A percentile compares a stretch with the other conserved stretches of the same genome.
These are phyloP conservation scores for Colletotrichum lini DNA, from an alignment of 2,329 filamentous ascomycete species.

Conservation along the genomic window DNA sequence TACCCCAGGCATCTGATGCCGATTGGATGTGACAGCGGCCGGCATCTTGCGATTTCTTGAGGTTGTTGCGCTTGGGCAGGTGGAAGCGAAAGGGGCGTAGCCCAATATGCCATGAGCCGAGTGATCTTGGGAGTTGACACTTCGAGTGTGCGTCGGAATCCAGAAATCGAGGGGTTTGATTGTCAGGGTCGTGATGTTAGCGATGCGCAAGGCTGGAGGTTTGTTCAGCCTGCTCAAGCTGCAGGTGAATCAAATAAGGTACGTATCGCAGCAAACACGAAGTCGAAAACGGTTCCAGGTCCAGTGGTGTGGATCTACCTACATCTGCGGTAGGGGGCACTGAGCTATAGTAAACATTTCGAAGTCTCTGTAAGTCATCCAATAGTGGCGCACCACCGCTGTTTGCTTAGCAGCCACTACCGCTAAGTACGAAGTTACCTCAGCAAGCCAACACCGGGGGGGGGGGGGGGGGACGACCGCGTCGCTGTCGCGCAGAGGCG, in stretches of 20 bases:
- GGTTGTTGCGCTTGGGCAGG: conserved; percentile 10
- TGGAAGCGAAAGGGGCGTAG: neutral
- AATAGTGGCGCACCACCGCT: neutral
- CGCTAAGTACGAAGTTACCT: neutral
- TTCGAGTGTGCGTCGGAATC: neutral
- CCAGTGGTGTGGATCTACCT: neutral
- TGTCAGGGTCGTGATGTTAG: neutral
- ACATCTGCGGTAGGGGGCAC: neutral
- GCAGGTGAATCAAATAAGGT: neutral
- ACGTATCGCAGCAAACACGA: conserved; percentile 15
- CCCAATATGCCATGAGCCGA: conserved; percentile 15
- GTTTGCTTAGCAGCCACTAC: neutral
- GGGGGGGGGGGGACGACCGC: conserved; percentile 7
- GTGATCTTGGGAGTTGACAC: too few species aligned
- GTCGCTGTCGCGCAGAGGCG: conserved; percentile 26
- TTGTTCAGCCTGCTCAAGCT: conserved; percentile 21
- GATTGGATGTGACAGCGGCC: conserved; percentile 57
- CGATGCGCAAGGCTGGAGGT: conserved; percentile 10
- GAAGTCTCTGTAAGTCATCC: neutral
- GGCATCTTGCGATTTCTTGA: conserved; percentile 60
- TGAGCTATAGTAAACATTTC: neutral
- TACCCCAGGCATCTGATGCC: conserved; percentile 67
- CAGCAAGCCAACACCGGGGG: conserved; percentile 4
- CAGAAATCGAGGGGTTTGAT: neutral
- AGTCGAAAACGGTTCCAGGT: neutral